Evolutionary conservation across 78 protist species (phyloP).

Genomic region (Anaeramoeba flamelloides): DNA sequence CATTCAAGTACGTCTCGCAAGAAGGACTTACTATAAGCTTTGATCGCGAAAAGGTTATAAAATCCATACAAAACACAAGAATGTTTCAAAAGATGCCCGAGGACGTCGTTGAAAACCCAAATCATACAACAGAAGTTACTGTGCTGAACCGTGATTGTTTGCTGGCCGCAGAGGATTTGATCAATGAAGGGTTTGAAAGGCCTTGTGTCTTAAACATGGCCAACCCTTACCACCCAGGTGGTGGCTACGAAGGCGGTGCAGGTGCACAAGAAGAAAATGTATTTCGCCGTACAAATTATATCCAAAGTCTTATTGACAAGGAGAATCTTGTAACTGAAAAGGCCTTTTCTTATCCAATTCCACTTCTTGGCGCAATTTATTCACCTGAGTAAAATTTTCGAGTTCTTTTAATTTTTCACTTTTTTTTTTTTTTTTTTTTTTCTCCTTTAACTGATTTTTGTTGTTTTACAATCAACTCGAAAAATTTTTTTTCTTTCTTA

Average conservation of each 20-base stretch:
- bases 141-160: background rate
- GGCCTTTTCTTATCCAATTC: background rate
- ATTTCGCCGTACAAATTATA: background rate
- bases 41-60: too few species aligned
- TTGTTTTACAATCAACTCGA: too few species aligned
- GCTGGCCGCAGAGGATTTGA: background rate
- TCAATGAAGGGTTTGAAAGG: background rate
- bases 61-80: too few species aligned
- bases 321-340: background rate
- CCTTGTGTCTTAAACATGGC: background rate
- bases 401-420: too few species aligned
- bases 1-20: too few species aligned
- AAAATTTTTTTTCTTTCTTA: too few species aligned
- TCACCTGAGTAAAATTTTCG: background rate
- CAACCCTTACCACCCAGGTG: background rate
- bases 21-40: too few species aligned
- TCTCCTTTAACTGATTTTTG: too few species aligned
- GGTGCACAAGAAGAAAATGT: slow-evolving; percentile 1
- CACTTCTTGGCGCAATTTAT: background rate
- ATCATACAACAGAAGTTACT: background rate
- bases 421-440: too few species aligned
- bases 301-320: background rate
- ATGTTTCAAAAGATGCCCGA: too few species aligned
- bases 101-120: too few species aligned
- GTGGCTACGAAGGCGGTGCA: background rate